A percentile compares a stretch with the other conserved stretches of the same genome.
phyloP scores from a whole-genome alignment of 1,284 basidiomycete genomes.

The Cryptococcus sp. region DNA sequence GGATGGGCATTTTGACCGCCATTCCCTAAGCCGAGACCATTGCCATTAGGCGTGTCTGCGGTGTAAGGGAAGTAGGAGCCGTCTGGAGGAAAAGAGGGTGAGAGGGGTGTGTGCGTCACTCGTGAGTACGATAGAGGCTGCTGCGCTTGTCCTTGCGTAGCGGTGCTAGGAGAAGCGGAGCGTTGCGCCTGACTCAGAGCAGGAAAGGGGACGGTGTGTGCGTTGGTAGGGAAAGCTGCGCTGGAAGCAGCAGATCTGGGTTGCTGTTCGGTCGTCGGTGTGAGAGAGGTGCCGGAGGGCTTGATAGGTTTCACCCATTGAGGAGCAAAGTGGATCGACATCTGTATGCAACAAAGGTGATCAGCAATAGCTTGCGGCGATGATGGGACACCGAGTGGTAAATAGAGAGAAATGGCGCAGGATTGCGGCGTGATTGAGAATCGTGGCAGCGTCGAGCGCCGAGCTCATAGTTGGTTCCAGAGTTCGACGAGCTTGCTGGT shows the following conservation, averaged over 20 bases:
- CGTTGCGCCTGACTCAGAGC: constrained; percentile 37
- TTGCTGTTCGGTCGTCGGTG: constrained; percentile 29
- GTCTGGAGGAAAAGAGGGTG: constrained; percentile 53
- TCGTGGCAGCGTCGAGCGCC: too few species aligned
- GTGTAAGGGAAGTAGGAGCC: constrained; percentile 61
- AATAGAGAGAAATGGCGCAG: too few species aligned
- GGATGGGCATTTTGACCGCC: constrained; percentile 56
- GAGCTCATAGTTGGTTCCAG: too few species aligned
- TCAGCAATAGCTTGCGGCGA: too few species aligned
- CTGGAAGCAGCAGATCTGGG: constrained; percentile 1
- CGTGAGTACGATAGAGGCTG: constrained; percentile 66
- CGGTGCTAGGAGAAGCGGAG: constrained; percentile 33
- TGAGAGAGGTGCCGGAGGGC: constrained; percentile 40
- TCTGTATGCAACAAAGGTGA: constrained; percentile 19
- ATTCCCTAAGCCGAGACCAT: constrained; percentile 1
- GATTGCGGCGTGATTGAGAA: too few species aligned
- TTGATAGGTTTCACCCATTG: constrained; percentile 54
- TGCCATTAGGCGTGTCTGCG: constrained; percentile 54
- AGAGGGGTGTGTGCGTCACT: constrained; percentile 51
- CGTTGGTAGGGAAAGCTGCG: not conserved
- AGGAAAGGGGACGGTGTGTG: constrained; percentile 38
- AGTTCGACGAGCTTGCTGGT: too few species aligned
- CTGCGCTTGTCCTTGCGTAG: constrained; percentile 36
- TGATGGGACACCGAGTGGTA: too few species aligned
- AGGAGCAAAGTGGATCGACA: constrained; percentile 53